These are phyloP conservation scores for Elaphomyces granulatus DNA, from an alignment of 495 filamentous ascomycete genomes.

Conservation along the genomic window DNA sequence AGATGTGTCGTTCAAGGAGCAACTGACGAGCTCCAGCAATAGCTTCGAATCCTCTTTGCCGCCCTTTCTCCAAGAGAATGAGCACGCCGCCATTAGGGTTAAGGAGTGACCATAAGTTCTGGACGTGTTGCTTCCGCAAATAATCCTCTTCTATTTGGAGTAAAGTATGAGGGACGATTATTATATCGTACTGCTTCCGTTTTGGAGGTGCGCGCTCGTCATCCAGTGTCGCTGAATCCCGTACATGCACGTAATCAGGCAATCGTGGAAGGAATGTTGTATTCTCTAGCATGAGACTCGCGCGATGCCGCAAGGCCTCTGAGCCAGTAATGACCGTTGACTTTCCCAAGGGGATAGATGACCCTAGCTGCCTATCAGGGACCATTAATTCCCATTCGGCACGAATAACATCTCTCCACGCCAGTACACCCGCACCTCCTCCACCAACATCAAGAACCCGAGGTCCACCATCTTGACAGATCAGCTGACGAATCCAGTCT, in stretches of 20 bases:
- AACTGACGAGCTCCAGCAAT: conserved; percentile 69
- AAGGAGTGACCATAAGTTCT: conserved; percentile 80
- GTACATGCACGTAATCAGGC: conserved; percentile 70
- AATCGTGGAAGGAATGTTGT: conserved; percentile 86
- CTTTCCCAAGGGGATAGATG: conserved; percentile 36
- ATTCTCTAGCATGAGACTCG: conserved; percentile 64
- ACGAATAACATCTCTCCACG: conserved; percentile 69
- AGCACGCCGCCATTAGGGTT: conserved; percentile 76
- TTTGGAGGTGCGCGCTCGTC: conserved; percentile 30
- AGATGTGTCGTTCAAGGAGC: conserved; percentile 60
- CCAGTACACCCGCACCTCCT: conserved; percentile 69
- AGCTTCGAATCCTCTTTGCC: conserved; percentile 82
- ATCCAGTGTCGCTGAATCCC: conserved; percentile 33
- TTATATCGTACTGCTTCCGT: conserved; percentile 74
- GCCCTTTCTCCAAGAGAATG: conserved; percentile 80
- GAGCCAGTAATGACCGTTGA: conserved; percentile 50
- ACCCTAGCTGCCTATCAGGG: conserved; percentile 25
- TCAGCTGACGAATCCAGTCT: conserved; percentile 57
- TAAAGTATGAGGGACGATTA: conserved; percentile 75
- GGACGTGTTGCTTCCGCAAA: conserved; percentile 56
- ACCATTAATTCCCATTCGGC: conserved; percentile 63
- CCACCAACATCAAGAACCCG: conserved; percentile 73
- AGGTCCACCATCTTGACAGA: conserved; percentile 54
- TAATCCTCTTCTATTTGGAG: conserved; percentile 58
- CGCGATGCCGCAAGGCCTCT: conserved; percentile 54